Conservation (phyloP, 106 monocot genomes). For the Ottelia alismoides region DNA sequence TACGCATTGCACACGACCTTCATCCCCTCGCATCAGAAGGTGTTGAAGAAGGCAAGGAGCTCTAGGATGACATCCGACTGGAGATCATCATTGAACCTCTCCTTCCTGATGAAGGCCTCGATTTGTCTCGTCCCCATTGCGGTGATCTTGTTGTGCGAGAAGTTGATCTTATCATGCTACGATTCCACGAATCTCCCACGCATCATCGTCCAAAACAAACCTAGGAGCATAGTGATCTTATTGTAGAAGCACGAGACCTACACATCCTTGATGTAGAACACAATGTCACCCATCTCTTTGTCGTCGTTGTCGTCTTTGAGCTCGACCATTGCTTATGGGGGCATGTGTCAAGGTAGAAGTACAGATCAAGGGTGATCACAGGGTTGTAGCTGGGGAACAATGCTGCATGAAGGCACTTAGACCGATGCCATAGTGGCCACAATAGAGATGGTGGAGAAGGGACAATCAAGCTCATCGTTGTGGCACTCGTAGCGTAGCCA, state of each 20-base stretch:
- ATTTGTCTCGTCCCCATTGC: constrained; percentile 50
- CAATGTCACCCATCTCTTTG: constrained; percentile 39
- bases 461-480: constrained; percentile 50
- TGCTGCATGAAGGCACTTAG: constrained; percentile 70
- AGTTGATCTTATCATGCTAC: constrained; percentile 52
- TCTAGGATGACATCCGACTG: constrained; percentile 47
- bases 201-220: constrained; percentile 49
- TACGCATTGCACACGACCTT: constrained; percentile 61
- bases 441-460: constrained; percentile 18
- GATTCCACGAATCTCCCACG: constrained; percentile 82
- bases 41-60: constrained; percentile 69
- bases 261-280: constrained; percentile 71
- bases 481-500: constrained; percentile 91
- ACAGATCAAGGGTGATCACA: constrained; percentile 20
- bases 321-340: background rate
- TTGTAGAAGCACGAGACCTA: constrained; percentile 56
- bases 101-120: constrained; percentile 33
- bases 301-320: constrained; percentile 1
- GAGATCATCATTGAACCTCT: constrained; percentile 27
- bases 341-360: constrained; percentile 31
- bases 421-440: too few species aligned
- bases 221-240: constrained; percentile 54
- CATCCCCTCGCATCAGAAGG: constrained; percentile 80
- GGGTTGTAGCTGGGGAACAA: constrained; percentile 28
- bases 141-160: constrained; percentile 67